Evolutionary conservation across 2,329 filamentous ascomycete species (phyloP), one percentile per base, ranked within the genome.

Genomic region (Epichloe gansuensis): DNA sequence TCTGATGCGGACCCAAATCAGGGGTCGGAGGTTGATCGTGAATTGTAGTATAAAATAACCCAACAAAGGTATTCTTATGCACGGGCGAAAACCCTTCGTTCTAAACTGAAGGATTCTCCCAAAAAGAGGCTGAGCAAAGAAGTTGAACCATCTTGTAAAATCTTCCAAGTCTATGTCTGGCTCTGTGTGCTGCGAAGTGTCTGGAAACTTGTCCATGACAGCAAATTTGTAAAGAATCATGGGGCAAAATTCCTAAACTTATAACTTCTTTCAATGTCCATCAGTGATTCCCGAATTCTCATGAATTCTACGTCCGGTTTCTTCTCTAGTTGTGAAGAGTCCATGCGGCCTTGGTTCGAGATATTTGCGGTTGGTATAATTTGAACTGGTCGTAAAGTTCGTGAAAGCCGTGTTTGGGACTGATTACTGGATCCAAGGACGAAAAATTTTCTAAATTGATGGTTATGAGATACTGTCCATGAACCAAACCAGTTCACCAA

Each of bases 401-500:
- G 62, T 41, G 56, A 60, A 56, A 65, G 51, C 35, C 62, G 61
- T 13, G 17, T 47, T 15, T 49, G 17, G 12, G 55, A 55, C 8
- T 57, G 50, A 11, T 57, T 48, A 25, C 59, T 59, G 1, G 78
- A 78, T 3, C 80, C 80, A 4, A 83, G 52, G 3, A 84, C 75
- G 17, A 69, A 66, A 57, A 83, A 83, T 39, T 72, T 75, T 35
- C 78, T 73, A 58, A 74, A 78, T 42, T 66, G 64, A 53, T 81
- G 73, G 38, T 79, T 60, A 34, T 74, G 72, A 52, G 63, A 55
- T 35, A 70, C 66, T 0, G 78, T 69, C 81, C 80, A 84, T 63
- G 71, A 77, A 1, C 76, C 78, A 61, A 82, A 84, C 75, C 78
- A 83, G 56, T 82, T 79, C 9, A 83, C 72, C 31, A 85, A 66